Base-by-base conservation (phyloP, 306 rosid species). In the Quercus robur region DNA sequence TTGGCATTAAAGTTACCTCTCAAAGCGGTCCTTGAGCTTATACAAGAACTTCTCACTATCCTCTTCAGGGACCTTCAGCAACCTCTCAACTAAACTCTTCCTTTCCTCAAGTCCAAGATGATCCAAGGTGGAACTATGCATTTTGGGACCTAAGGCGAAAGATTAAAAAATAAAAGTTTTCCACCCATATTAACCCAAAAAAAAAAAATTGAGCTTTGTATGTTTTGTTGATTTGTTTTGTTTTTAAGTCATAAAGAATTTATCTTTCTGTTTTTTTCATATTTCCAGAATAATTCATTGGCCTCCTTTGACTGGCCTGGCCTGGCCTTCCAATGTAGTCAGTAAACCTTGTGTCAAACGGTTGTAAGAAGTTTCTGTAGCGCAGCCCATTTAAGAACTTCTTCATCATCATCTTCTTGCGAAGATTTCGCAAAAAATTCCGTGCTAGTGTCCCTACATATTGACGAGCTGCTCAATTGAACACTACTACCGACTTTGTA, bases 331-430 rank as follows among this genome's bases (percentile, higher is more conserved):
- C 0, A 94, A 77, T 1, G 88, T 44, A 3, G 88, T 70, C 71
- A 94, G 75, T 77, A 88, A 77, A 5, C 97, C 97, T 85, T 84
- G 92, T 73, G 84, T 90, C 41, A 94, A 21, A 58, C 96, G 98
- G 52, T 73, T 76, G 81, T 86, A 89, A 94, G 98, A 30, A 94
- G 94, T 79, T 74, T 89, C 78, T 94, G 89, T 5, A 94, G 80
- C 1, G 90, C 89, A 62, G 91, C 90, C 97, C 94, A 90, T 78
- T 83, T 88, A 4, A 94, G 90, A 84, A 89, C 93, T 62, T 78
- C 90, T 80, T 90, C 97, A 71, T 91, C 97, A 2, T 86, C 85
- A 31, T 86, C 93, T 17, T 79, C 75, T 0, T 12, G 35, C 1
- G 73, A 76, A 18, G 97, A 87, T 52, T 76, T 80, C 1, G 91